Base-by-base conservation (phyloP, 2,329 filamentous ascomycete genomes). In the Penicillium sp. region DNA sequence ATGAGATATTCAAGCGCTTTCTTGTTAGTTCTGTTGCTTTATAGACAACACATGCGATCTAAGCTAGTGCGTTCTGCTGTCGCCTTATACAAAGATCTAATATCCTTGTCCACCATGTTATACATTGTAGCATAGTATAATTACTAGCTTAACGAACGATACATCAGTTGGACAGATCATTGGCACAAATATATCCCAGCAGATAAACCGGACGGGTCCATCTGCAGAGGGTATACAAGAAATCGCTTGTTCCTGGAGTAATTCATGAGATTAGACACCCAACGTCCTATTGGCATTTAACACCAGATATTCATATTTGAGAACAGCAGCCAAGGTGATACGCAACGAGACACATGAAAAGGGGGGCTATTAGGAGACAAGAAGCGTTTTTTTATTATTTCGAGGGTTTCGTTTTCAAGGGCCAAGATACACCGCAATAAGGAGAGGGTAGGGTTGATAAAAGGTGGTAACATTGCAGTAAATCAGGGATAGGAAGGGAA, bases 351-450 rank as follows among this genome's bases (percentile, higher is more conserved):
- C 42, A 43, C 24, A 43, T 22, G 12, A 10, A 17, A 24, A 21
- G 21, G 22, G 19, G 45, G 33, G 39, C 8, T 3, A 40, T 34
- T 29, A 42, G 21, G 26, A 49, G 34, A 29, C 29, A 21, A 35
- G 31, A 47, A 46, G 35, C 19, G 31, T 42, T 46, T 50, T 50
- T 47, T 46, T 47, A 42, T 47, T 42, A 39, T 50, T 50, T 50
- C 29, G 17, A 37, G 19, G 35, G 35, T 26, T 50, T 49, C 28
- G 28, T 42, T 42, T 41, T 49, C 29, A 17, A 45, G 37, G 40
- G 41, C 38, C 46, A 48, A 48, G 46, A 17, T 44, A 49, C 46
- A 49, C 33, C 33, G 15, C 32, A 31, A 32, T 21, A 49, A 49
- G 35, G 40, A 38, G 17, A 32, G 40, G 32, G 46, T 44, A 44